Evolutionary conservation across 2,329 filamentous ascomycete species (phyloP).

Genomic region (Arthrobotrys megalospora): DNA sequence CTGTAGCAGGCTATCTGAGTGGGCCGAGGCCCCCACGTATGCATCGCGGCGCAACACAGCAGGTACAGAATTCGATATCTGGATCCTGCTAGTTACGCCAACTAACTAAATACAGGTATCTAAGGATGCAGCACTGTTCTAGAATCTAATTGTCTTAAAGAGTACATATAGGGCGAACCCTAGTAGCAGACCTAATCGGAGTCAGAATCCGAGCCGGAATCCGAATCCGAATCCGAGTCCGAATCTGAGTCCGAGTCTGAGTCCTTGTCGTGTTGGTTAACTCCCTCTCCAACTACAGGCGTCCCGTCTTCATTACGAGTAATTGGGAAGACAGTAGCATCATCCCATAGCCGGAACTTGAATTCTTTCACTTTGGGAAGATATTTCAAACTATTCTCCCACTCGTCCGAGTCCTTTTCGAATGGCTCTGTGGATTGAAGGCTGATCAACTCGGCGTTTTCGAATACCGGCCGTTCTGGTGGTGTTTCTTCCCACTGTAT

Average conservation of each 20-base stretch:
- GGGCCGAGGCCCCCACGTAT: no score
- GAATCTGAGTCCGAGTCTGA: no score
- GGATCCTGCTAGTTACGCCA: no score
- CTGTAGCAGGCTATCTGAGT: no score
- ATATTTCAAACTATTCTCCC: not conserved
- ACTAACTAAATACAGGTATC: no score
- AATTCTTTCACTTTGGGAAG: not conserved
- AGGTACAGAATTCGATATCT: no score
- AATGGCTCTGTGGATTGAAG: not conserved
- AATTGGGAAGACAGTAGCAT: not conserved
- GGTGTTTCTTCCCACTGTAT: not conserved
- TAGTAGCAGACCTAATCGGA: not conserved
- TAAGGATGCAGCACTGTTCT: no score
- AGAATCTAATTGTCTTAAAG: no score
- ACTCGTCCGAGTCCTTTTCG: not conserved
- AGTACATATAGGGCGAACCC: no score
- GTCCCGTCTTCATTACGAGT: not conserved
- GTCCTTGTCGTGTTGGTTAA: not conserved
- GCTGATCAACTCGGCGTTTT: not conserved
- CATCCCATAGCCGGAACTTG: not conserved
- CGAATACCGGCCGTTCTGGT: not conserved
- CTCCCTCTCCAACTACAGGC: not conserved
- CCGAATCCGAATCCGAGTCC: not conserved
- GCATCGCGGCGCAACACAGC: no score
- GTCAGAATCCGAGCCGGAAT: not conserved